Evolutionary conservation across 192 early-diverging fungal genomes (phyloP).

Genomic region (Linnemannia elongata): DNA sequence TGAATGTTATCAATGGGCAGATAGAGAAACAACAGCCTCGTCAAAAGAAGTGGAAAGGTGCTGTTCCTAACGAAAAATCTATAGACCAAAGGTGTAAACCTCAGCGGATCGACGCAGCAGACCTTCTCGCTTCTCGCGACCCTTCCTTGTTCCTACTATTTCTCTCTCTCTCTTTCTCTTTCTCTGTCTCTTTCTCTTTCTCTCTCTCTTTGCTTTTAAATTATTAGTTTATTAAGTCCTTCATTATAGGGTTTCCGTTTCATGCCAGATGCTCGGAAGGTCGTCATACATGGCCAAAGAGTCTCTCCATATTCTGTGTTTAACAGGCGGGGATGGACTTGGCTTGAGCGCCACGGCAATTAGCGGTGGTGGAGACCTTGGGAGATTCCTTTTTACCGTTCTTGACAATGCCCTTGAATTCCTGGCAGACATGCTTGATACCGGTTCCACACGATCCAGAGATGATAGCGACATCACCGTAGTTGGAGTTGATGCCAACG

Average conservation of each 20-base stretch:
- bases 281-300: not conserved
- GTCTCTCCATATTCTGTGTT: not conserved
- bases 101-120: not conserved
- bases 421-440: constrained; percentile 16
- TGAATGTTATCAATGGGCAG: too few species aligned
- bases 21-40: too few species aligned
- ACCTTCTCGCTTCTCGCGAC: too few species aligned
- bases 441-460: constrained; percentile 21
- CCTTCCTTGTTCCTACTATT: too few species aligned
- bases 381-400: constrained; percentile 22
- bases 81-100: too few species aligned
- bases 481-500: constrained; percentile 21
- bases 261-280: not conserved
- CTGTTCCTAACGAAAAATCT: too few species aligned
- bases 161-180: too few species aligned
- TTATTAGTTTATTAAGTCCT: not conserved
- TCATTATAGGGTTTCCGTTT: not conserved
- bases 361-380: constrained; percentile 11
- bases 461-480: constrained; percentile 17
- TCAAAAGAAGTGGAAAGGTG: too few species aligned
- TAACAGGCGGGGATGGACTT: constrained; percentile 20
- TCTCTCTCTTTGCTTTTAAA: too few species aligned
- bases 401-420: constrained; percentile 28
- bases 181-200: too few species aligned
- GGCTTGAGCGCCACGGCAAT: constrained; percentile 18